Evolutionary conservation across 257 asterid genomes (phyloP), one percentile per base, ranked within the genome.

Genomic region (Forsythia suspensa): DNA sequence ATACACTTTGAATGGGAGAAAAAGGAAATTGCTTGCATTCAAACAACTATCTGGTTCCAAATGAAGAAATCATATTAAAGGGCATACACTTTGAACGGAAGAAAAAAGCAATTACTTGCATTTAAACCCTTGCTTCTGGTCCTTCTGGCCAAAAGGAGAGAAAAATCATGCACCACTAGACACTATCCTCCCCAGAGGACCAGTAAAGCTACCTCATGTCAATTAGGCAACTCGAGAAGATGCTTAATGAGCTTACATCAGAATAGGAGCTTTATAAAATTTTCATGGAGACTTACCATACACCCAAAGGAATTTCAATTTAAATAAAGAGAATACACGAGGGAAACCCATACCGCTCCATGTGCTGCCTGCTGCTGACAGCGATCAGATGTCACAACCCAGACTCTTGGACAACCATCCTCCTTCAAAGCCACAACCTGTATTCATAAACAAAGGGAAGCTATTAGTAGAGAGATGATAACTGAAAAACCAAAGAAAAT

Each of bases 321-420:
- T 9, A 76, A 69, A 61, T 20, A 55, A 13, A 67, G 42, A 24
- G 76, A 39, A 42, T 44, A 44, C 18, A 67, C n/a, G 66, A 51
- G 61, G 82, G 52, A 40, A 80, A 77, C 61, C 85, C 97, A 72
- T 89, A 95, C 99, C 39, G 97, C 98, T 82, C 97, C 98, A 84
- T 91, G 80, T 73, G 97, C 98, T 76, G 97, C 96, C 81, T 93
- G 75, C 87, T 93, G 99, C 73, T 93, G 97, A 85, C 83, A 67
- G 78, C 71, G 92, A 86, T 95, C 99, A 34, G 99, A 95, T 51
- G 99, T 92, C 59, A 81, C 98, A 74, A 95, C 98, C 99, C 99
- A 95, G 59, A 95, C 99, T 90, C 86, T 89, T 41, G 99, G 99
- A 86, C 98, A 95, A 65, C 99, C 99, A 86, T 95, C 99, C 78